Conservation (phyloP, 208 protist genomes). For the Leishmania tropica region DNA sequence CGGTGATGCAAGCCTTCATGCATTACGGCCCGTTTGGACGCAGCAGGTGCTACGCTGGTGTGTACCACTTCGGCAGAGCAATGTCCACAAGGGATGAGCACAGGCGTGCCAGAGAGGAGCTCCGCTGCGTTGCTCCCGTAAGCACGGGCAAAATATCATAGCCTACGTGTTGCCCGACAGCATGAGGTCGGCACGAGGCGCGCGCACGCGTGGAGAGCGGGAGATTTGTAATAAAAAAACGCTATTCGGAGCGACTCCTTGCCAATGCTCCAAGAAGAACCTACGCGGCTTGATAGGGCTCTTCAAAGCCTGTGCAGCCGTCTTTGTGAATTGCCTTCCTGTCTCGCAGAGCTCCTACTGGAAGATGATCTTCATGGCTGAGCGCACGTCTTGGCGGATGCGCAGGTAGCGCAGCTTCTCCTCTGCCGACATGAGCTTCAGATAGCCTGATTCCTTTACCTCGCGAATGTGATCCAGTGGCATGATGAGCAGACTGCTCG, state of each 20-base stretch:
- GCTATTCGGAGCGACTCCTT: not conserved
- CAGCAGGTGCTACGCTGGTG: not conserved
- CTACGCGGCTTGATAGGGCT: not conserved
- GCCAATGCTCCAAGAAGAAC: not conserved
- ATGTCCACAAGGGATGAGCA: not conserved
- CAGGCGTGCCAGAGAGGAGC: not conserved
- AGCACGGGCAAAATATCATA: not conserved
- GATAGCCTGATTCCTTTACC: conserved; percentile 73
- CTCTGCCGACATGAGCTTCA: conserved; percentile 74
- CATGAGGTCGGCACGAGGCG: not conserved
- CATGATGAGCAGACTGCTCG: conserved; percentile 81
- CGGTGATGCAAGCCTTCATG: not conserved
- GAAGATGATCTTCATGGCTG: conserved; percentile 58
- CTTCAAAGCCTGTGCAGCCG: not conserved
- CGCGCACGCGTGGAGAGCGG: not conserved
- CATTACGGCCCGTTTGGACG: not conserved
- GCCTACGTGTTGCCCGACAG: not conserved
- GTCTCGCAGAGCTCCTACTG: conserved; percentile 16
- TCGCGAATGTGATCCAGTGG: conserved; percentile 85
- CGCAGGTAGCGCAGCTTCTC: conserved; percentile 81
- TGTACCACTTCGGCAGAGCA: not conserved
- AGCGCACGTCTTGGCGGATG: conserved; percentile 78
- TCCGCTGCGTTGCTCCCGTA: not conserved
- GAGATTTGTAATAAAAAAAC: not conserved
- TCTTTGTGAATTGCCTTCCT: not conserved